Conservation (phyloP, 2,329 filamentous ascomycete genomes). For the Hypoxylon sp. region DNA sequence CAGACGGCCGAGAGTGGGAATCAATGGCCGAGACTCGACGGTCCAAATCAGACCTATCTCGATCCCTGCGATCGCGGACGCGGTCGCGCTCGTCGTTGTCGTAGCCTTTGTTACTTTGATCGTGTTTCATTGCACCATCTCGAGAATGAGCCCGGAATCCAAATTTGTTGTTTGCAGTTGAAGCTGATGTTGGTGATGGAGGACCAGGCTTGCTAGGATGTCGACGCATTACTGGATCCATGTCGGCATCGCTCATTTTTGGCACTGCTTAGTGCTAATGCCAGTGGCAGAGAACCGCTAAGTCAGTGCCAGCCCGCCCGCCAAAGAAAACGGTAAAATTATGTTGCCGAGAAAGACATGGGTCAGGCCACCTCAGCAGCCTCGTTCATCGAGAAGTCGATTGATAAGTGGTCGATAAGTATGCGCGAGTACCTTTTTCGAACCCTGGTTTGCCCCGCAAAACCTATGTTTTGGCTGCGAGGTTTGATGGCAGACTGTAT, state of each 20-base stretch:
- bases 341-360: slow-evolving; percentile 52
- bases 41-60: slow-evolving; percentile 54
- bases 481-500: neutral
- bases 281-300: slow-evolving; percentile 34
- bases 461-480: slow-evolving; percentile 10
- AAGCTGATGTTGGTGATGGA: slow-evolving; percentile 40
- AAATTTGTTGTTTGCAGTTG: slow-evolving; percentile 42
- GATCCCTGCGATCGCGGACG: slow-evolving; percentile 53
- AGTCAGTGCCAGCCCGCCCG: slow-evolving; percentile 26
- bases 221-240: slow-evolving; percentile 45
- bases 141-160: slow-evolving; percentile 48
- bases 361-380: slow-evolving; percentile 53
- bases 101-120: slow-evolving; percentile 55
- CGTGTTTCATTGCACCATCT: slow-evolving; percentile 61
- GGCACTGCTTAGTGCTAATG: slow-evolving; percentile 37
- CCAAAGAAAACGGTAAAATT: slow-evolving; percentile 49
- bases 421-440: slow-evolving; percentile 29
- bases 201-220: slow-evolving; percentile 42
- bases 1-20: slow-evolving; percentile 41
- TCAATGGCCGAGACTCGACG: slow-evolving; percentile 45
- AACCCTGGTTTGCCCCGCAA: slow-evolving; percentile 41
- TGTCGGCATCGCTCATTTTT: slow-evolving; percentile 50
- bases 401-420: slow-evolving; percentile 38
- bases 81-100: slow-evolving; percentile 46
- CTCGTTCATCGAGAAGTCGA: slow-evolving; percentile 41